These are phyloP conservation scores for Hirsutella minnesotensis DNA, from an alignment of 2,329 filamentous ascomycete genomes.

Conservation along the genomic window DNA sequence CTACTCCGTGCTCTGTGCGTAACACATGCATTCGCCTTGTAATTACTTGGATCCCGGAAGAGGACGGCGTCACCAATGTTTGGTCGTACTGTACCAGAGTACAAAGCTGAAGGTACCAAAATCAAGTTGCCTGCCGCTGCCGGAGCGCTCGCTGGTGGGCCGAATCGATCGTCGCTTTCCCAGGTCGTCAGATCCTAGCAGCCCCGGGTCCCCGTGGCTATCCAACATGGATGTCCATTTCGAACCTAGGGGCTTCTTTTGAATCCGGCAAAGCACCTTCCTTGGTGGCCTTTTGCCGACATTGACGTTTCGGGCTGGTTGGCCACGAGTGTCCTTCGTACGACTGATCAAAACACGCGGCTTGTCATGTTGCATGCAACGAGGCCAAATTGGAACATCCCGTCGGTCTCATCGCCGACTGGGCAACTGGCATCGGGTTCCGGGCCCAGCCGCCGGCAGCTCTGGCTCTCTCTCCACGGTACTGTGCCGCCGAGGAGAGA, in stretches of 20 bases:
- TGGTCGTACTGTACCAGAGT: too few relatives aligned
- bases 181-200: neutral
- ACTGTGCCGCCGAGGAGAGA: neutral
- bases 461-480: neutral
- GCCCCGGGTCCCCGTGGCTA: neutral
- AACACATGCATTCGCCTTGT: too few relatives aligned
- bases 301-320: too few relatives aligned
- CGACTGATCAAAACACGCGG: too few relatives aligned
- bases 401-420: neutral
- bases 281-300: too few relatives aligned
- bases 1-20: too few relatives aligned
- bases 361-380: neutral
- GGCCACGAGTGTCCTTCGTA: too few relatives aligned
- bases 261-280: too few relatives aligned
- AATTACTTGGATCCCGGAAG: neutral
- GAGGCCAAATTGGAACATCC: neutral
- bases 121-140: neutral
- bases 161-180: neutral
- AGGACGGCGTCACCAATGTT: too few relatives aligned
- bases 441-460: constrained; percentile 1
- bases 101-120: neutral
- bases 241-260: neutral
- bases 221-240: constrained; percentile 1
- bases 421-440: neutral
- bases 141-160: neutral